Conservation (phyloP, 1,139 yeast species). For the Taphrina wiesneri region DNA sequence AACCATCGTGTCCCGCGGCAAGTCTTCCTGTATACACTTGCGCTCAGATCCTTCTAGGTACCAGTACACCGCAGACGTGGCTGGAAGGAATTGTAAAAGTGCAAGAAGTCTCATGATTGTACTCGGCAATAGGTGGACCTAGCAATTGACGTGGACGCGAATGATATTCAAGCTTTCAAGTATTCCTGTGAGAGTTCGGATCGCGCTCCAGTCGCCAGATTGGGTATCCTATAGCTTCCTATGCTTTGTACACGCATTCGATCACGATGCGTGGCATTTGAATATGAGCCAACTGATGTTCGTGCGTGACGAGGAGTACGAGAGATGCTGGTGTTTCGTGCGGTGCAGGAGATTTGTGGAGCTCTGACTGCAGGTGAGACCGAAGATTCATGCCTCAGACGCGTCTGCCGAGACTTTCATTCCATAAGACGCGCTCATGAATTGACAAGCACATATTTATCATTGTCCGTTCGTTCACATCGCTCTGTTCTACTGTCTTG, state of each 20-base stretch:
- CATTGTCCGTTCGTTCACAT: neutral
- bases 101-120: constrained; percentile 16
- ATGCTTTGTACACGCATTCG: neutral
- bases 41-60: constrained; percentile 60
- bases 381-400: neutral
- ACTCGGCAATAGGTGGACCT: no score
- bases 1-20: constrained; percentile 60
- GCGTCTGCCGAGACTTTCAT: neutral
- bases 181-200: neutral
- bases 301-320: constrained; percentile 2
- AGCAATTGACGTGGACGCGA: neutral
- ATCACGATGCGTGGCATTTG: neutral
- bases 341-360: neutral
- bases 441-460: neutral
- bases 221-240: neutral
- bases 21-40: constrained; percentile 66
- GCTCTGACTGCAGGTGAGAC: neutral
- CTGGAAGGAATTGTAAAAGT: constrained; percentile 21
- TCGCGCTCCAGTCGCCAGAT: neutral
- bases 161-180: neutral
- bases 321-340: neutral
- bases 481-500: neutral
- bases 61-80: constrained; percentile 49
- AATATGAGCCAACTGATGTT: neutral
- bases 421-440: constrained; percentile 1